Evolutionary conservation across 257 asterid species (phyloP).

Genomic region (Nicotiana paniculata): DNA sequence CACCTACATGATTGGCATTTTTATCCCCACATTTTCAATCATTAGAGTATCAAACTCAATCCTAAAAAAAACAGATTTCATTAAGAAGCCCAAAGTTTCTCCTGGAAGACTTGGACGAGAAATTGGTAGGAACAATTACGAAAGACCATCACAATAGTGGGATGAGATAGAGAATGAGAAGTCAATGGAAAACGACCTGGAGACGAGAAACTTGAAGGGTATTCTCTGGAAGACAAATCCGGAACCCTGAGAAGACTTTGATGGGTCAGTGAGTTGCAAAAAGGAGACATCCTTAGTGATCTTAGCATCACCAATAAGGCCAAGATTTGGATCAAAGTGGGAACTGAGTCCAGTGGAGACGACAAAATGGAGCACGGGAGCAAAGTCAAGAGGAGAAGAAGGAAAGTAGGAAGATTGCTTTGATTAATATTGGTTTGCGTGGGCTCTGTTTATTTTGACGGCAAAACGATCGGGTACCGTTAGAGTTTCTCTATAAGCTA

Average conservation of each 20-base stretch:
- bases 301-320: constrained; percentile 58
- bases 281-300: constrained; percentile 16
- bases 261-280: constrained; percentile 50
- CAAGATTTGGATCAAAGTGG: constrained; percentile 38
- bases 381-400: constrained; percentile 23
- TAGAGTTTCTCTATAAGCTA: no score
- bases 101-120: no score
- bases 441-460: no score
- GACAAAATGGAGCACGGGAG: background rate
- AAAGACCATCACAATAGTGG: constrained; percentile 38
- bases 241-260: constrained; percentile 36
- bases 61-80: no score
- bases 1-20: no score
- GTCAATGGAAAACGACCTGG: constrained; percentile 32
- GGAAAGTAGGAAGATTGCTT: background rate
- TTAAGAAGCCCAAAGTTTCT: no score
- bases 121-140: constrained; percentile 28
- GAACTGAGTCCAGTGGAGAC: constrained; percentile 29
- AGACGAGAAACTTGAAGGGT: constrained; percentile 39
- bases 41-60: no score
- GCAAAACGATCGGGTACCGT: no score
- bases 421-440: no score
- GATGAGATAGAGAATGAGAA: constrained; percentile 48
- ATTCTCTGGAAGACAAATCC: constrained; percentile 52
- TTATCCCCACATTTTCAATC: no score